These are phyloP conservation scores for Arachis monticola DNA, from an alignment of 331 rosid genomes.

Conservation along the genomic window DNA sequence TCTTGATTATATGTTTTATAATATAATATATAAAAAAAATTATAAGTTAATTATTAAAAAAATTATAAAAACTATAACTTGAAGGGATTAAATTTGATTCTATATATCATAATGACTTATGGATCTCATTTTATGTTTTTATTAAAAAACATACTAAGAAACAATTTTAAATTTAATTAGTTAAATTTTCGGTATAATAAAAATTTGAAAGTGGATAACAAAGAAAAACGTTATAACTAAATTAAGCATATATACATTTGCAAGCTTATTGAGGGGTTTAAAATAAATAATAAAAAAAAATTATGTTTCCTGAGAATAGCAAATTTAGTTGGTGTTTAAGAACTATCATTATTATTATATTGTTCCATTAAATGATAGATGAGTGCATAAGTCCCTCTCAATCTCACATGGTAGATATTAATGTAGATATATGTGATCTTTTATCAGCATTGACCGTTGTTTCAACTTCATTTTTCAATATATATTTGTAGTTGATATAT, in stretches of 20 bases:
- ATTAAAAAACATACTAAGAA: too few relatives aligned
- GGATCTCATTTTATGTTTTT: too few relatives aligned
- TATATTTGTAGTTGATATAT: neutral
- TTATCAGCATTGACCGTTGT: constrained; percentile 12
- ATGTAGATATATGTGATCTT: neutral
- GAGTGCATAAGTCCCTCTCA: constrained; percentile 18
- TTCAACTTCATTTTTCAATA: neutral
- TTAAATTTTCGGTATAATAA: too few relatives aligned
- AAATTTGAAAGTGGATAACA: too few relatives aligned
- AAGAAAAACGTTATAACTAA: too few relatives aligned
- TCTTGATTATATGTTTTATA: too few relatives aligned
- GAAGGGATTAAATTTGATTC: too few relatives aligned
- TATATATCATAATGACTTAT: too few relatives aligned
- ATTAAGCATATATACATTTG: neutral
- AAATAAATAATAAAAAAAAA: neutral
- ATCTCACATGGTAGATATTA: neutral
- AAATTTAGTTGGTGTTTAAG: neutral
- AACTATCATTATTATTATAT: neutral
- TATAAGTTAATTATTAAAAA: too few relatives aligned
- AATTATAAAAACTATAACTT: too few relatives aligned
- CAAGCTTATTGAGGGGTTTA: neutral
- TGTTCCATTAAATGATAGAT: neutral
- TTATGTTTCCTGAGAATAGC: neutral
- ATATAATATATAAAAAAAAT: too few relatives aligned
- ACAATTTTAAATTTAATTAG: too few relatives aligned